Conservation (phyloP, 164 flowering plant species). For the Vitis labrusca region DNA sequence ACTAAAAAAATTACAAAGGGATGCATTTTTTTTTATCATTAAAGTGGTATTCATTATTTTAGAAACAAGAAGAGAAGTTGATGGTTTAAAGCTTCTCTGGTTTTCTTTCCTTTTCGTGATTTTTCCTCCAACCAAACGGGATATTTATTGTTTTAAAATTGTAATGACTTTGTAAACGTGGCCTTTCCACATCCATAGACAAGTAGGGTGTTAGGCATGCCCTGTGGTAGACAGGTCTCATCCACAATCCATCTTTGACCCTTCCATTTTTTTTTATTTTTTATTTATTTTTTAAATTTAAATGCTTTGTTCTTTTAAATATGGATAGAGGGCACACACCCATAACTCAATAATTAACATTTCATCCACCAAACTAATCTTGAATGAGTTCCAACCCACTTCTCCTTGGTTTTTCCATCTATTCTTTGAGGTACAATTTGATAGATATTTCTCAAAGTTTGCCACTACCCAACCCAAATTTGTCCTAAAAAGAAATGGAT, state of each 20-base stretch:
- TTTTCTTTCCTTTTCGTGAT: no score
- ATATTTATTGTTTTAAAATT: not conserved
- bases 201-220: slow-evolving; percentile 12
- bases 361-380: slow-evolving; percentile 1
- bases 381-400: not conserved
- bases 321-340: no score
- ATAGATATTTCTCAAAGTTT: not conserved
- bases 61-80: no score
- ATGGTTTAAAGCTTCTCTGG: no score
- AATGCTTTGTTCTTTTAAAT: not conserved
- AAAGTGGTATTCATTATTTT: no score
- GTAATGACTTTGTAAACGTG: not conserved
- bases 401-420: not conserved
- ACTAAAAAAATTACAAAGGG: no score
- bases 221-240: not conserved
- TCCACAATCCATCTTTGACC: slow-evolving; percentile 1
- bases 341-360: not conserved
- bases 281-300: no score
- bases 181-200: slow-evolving; percentile 13
- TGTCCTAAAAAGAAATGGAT: slow-evolving; percentile 19
- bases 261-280: not conserved
- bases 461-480: slow-evolving; percentile 5
- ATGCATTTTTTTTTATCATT: no score
- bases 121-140: no score
- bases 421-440: not conserved